A percentile compares a stretch with the other conserved stretches of the same genome.
Conservation (phyloP, 2,329 filamentous ascomycete genomes). For the Corynespora cassiicola region DNA sequence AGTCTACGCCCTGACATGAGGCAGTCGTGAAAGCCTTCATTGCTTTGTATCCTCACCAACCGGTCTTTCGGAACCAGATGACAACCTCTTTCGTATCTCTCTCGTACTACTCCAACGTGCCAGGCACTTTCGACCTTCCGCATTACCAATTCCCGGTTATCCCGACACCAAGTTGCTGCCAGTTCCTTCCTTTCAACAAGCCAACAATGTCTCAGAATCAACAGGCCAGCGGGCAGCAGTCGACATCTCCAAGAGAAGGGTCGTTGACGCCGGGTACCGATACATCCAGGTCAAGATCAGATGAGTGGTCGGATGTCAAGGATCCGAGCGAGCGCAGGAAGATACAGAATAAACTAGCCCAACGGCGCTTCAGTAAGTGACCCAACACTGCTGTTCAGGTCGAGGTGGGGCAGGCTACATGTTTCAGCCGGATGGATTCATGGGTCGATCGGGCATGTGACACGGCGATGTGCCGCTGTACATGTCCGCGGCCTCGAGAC, state of each 20-base stretch:
- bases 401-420: no score
- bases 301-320: slow-evolving; percentile 73
- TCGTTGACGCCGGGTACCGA: slow-evolving; percentile 22
- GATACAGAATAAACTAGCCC: slow-evolving; percentile 78
- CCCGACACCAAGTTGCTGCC: no score
- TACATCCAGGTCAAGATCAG: slow-evolving; percentile 32
- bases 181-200: no score
- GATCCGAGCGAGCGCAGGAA: slow-evolving; percentile 75
- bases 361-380: slow-evolving; percentile 75
- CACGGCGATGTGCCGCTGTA: no score
- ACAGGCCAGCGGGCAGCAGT: slow-evolving; percentile 19
- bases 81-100: slow-evolving; percentile 5
- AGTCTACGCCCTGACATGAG: slow-evolving; percentile 21
- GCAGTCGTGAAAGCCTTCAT: slow-evolving; percentile 19
- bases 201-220: slow-evolving; percentile 30
- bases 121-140: no score
- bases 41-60: no score
- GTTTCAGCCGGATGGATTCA: no score
- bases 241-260: slow-evolving; percentile 19
- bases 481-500: no score
- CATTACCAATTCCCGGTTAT: no score
- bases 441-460: no score
- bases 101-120: not conserved
- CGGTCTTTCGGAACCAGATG: no score
- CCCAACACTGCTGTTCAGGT: not conserved